These are phyloP conservation scores for Ceratocystis diversiconidia DNA, from an alignment of 2,329 filamentous ascomycete genomes.

Conservation along the genomic window DNA sequence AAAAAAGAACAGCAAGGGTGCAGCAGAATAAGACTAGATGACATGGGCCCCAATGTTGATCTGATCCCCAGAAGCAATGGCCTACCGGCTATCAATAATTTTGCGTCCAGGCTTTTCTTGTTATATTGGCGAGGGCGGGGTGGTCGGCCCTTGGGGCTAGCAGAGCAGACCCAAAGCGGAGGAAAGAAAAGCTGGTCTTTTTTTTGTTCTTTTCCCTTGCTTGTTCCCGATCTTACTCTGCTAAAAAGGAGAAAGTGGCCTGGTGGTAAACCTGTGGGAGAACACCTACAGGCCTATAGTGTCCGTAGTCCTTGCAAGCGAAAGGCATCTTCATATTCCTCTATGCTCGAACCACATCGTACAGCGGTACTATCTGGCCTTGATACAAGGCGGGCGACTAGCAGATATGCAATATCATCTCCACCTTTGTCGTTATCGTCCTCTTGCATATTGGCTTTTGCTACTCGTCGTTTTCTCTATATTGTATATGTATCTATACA, in stretches of 20 bases:
- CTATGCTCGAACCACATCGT: neutral
- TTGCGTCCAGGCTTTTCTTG: constrained; percentile 6
- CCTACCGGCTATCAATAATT: constrained; percentile 4
- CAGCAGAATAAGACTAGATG: constrained; percentile 6
- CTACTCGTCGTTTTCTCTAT: neutral
- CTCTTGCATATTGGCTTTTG: neutral
- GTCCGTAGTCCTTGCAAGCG: neutral
- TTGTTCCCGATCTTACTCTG: neutral
- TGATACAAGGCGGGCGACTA: neutral
- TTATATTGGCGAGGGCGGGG: constrained; percentile 2
- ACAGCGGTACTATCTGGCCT: neutral
- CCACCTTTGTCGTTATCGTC: neutral
- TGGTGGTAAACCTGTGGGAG: neutral
- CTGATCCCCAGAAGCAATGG: constrained; percentile 8
- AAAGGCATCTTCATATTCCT: too few relatives aligned
- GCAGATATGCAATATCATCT: neutral
- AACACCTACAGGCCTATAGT: neutral
- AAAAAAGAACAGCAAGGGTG: neutral
- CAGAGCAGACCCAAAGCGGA: neutral
- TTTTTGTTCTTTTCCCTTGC: neutral
- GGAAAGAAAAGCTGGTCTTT: neutral
- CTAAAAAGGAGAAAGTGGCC: neutral
- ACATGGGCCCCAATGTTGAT: constrained; percentile 2
- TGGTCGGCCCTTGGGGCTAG: neutral
- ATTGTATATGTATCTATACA: neutral